A percentile compares a stretch with the other conserved stretches of the same genome.
Conservation (phyloP, 1,139 yeast species). For the Geotrichum candidum region DNA sequence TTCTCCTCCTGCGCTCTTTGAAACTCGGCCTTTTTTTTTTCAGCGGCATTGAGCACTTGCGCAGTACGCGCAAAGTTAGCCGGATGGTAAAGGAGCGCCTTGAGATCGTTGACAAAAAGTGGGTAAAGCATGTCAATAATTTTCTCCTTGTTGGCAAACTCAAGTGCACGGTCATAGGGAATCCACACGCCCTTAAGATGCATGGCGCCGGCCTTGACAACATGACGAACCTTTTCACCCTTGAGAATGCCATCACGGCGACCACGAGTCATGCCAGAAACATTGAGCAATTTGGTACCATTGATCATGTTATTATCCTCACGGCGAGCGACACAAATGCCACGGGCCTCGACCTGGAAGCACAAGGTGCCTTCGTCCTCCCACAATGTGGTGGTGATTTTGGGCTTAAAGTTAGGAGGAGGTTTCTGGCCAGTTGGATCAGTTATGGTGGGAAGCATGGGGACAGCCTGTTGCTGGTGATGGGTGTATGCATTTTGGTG, state of each 20-base stretch:
- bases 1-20: slow-evolving; percentile 9
- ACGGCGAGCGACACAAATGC: slow-evolving; percentile 83
- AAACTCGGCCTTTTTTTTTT: slow-evolving; percentile 22
- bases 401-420: slow-evolving; percentile 63
- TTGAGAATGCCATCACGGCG: slow-evolving; percentile 89
- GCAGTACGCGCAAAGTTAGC: slow-evolving; percentile 26
- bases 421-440: slow-evolving; percentile 54
- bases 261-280: slow-evolving; percentile 93
- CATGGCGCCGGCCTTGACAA: slow-evolving; percentile 95
- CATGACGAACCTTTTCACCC: slow-evolving; percentile 82
- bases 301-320: slow-evolving; percentile 91
- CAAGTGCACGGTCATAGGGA: slow-evolving; percentile 87
- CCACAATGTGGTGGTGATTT: slow-evolving; percentile 95
- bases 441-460: slow-evolving; percentile 29
- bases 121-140: slow-evolving; percentile 84
- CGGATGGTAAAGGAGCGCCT: slow-evolving; percentile 50
- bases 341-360: slow-evolving; percentile 91
- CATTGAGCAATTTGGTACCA: slow-evolving; percentile 87
- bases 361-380: slow-evolving; percentile 93
- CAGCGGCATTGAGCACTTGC: slow-evolving; percentile 21
- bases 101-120: slow-evolving; percentile 77
- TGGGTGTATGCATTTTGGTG: not conserved
- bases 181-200: slow-evolving; percentile 97
- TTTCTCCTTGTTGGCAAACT: slow-evolving; percentile 85
- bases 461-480: slow-evolving; percentile 16